These are phyloP conservation scores for Aspergillus sp. DNA, from an alignment of 2,329 filamentous ascomycete species.

Conservation along the genomic window DNA sequence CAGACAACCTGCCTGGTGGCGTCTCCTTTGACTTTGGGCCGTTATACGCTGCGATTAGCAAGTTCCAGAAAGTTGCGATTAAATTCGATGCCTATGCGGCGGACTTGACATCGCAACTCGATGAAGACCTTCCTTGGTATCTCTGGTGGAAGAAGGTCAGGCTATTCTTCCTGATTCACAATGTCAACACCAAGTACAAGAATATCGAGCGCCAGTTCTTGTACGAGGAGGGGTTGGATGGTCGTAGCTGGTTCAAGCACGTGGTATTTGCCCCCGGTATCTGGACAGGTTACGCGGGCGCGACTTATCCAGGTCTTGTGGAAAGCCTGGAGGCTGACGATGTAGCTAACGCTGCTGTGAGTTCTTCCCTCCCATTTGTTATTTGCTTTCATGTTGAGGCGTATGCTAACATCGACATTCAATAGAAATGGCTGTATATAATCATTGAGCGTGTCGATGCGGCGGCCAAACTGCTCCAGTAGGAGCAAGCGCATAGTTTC, in stretches of 20 bases:
- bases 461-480: slow-evolving; percentile 32
- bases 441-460: slow-evolving; percentile 37
- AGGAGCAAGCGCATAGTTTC: not conserved
- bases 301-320: slow-evolving; percentile 64
- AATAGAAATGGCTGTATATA: slow-evolving; percentile 44
- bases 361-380: slow-evolving; percentile 25
- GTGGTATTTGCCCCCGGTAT: slow-evolving; percentile 88
- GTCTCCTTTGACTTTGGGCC: slow-evolving; percentile 42
- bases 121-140: slow-evolving; percentile 71
- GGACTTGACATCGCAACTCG: slow-evolving; percentile 48
- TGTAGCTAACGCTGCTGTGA: slow-evolving; percentile 51
- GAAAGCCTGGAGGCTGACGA: slow-evolving; percentile 59
- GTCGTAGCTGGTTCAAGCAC: slow-evolving; percentile 87
- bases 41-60: slow-evolving; percentile 50
- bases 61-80: slow-evolving; percentile 50
- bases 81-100: slow-evolving; percentile 54
- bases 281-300: slow-evolving; percentile 87
- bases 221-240: slow-evolving; percentile 73
- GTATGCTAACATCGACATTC: not conserved
- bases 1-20: slow-evolving; percentile 23
- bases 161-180: slow-evolving; percentile 63
- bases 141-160: slow-evolving; percentile 67
- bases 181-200: slow-evolving; percentile 80
- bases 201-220: slow-evolving; percentile 77
- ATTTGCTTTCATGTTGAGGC: not conserved